Percentiles rank a stretch among this genome's conserved stretches.
Conservation (phyloP, 495 filamentous ascomycete genomes). For the Elasticomyces elasticus region DNA sequence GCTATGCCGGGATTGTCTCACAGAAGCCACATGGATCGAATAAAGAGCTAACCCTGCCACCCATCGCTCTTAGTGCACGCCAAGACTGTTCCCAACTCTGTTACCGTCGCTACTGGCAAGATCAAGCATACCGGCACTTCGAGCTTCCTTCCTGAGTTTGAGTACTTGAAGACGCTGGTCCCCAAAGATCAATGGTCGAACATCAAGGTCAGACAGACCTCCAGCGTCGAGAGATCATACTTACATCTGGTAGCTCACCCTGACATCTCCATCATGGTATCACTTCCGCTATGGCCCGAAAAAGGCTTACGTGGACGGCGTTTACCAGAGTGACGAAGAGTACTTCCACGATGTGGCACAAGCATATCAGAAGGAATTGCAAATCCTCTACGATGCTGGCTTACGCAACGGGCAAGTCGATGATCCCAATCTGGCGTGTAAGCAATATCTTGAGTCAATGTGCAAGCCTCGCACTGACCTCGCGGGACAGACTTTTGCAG, state of each 20-base stretch:
- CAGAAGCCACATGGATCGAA: too few species aligned
- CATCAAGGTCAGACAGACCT: slow-evolving; percentile 18
- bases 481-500: slow-evolving; percentile 47
- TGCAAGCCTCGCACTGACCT: background rate
- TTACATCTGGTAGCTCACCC: slow-evolving; percentile 16
- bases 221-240: background rate
- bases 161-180: slow-evolving; percentile 29
- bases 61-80: slow-evolving; percentile 16
- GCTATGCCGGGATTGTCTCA: too few species aligned
- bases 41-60: too few species aligned
- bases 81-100: slow-evolving; percentile 29
- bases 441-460: background rate
- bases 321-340: slow-evolving; percentile 29
- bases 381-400: slow-evolving; percentile 23
- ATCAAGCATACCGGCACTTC: slow-evolving; percentile 28
- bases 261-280: slow-evolving; percentile 29
- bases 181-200: slow-evolving; percentile 29
- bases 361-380: slow-evolving; percentile 30
- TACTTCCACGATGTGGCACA: slow-evolving; percentile 31
- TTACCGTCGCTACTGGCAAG: slow-evolving; percentile 30
- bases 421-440: slow-evolving; percentile 29
- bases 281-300: slow-evolving; percentile 30
- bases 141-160: slow-evolving; percentile 26
- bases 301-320: slow-evolving; percentile 26
- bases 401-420: slow-evolving; percentile 22